Base-by-base conservation (phyloP, 2,329 filamentous ascomycete species). In the Calonectria pauciramosa region DNA sequence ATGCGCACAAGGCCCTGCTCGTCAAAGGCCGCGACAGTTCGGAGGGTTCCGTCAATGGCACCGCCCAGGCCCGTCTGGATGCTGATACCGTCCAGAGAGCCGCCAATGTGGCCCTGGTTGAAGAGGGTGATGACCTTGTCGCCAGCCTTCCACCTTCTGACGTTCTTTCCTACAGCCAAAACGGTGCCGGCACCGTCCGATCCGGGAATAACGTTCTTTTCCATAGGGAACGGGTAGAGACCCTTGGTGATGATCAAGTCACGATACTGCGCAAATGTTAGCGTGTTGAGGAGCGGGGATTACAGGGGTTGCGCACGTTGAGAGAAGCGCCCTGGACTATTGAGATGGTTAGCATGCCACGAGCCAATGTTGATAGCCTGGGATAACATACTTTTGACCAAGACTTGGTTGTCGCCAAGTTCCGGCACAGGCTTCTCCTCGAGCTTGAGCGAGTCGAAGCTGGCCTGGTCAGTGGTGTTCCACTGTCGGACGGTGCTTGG, bases 381-480 rank as follows among this genome's bases (percentile, higher is more conserved):
- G 36, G 36, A 32, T 20, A 28, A 80, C 83, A 44, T 71, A 85
- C 84, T 70, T 84, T 93, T 94, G 78, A 96, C 91, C 41, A 96
- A 88, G 8, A 95, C 93, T 32, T 96, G 92, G 75, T 90, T 90
- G 70, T 95, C 93, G 60, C 93, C 93, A 1, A 93, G 81, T 77
- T 91, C 85, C 18, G 93, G 92, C 3, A 95, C 81, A 1, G 88
- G 88, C 63, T 89, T 85, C 78, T 91, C 88, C 73, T 89, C 85
- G 78, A 90, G 89, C 79, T 88, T 84, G 49, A 95, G 87, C 52
- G 87, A 87, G 60, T 94, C 91, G 79, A 95, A 93, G 78, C 87
- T 88, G 51, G 78, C 64, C 34, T 74, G 70, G 11, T 73, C 63
- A 41, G 86, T 84, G 54, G 94, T 82, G 38, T 83, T 86, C 92